These are phyloP conservation scores for Hagleromyces aurorensis DNA, from an alignment of 805 yeast genomes.

Conservation along the genomic window DNA sequence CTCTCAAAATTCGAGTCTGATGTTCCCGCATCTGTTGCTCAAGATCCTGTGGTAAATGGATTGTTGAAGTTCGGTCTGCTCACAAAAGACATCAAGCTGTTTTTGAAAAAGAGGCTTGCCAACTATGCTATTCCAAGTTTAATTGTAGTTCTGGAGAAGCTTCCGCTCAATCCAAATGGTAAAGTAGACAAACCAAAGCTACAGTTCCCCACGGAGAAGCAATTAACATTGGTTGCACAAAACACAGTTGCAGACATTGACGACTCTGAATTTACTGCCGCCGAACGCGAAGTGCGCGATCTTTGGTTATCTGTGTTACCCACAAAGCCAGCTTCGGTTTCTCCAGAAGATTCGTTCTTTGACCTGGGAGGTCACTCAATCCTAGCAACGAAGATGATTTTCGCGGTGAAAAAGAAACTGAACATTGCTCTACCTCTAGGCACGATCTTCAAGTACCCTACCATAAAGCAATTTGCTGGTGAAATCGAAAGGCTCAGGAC, in stretches of 20 bases:
- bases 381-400: conserved; percentile 93
- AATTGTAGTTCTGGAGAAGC: conserved; percentile 73
- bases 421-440: conserved; percentile 83
- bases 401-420: conserved; percentile 73
- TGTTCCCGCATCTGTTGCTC: conserved; percentile 33
- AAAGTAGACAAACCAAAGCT: conserved; percentile 95
- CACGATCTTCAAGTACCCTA: conserved; percentile 81
- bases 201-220: conserved; percentile 89
- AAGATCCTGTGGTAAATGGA: conserved; percentile 69
- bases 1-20: conserved; percentile 38
- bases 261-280: conserved; percentile 49
- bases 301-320: conserved; percentile 86
- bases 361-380: conserved; percentile 98
- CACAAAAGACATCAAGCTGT: conserved; percentile 72
- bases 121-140: conserved; percentile 89
- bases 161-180: conserved; percentile 97
- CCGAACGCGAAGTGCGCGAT: conserved; percentile 64
- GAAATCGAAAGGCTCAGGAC: conserved; percentile 54
- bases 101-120: conserved; percentile 82
- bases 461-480: conserved; percentile 67
- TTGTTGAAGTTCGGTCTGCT: conserved; percentile 67
- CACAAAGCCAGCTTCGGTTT: conserved; percentile 67
- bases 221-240: conserved; percentile 66
- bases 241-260: conserved; percentile 36
- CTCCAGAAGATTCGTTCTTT: conserved; percentile 82